Evolutionary conservation across 345 rosid species (phyloP), one percentile per base, ranked within the genome.

Genomic region (Rhodamnia argentea): DNA sequence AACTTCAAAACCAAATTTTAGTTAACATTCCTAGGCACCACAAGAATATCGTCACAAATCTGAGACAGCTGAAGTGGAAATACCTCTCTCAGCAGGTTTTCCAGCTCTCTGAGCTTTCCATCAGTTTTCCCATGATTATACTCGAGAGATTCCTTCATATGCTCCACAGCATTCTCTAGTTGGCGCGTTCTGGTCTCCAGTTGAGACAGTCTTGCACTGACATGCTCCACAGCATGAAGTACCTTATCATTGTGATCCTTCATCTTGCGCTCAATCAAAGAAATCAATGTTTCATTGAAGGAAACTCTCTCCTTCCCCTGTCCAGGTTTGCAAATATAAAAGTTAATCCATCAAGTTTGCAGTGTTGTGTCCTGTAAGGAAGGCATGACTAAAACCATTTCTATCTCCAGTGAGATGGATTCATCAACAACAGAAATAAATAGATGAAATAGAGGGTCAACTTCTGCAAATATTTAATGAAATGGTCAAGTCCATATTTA

Each of bases 41-140:
- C 40, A 23, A 82, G 50, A 57, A 59, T 20, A 88, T 84, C 29
- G 44, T 26, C 29, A 44, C 12, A 74, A 62, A 15, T 55, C 47
- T 4, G 81, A 70, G 81, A 70, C 47, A 70, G 47, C 81, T 37
- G 54, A 32, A 57, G 47, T 83, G 9, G n/a, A 27, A 42, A 51
- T 88, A 94, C 96, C 96, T 94, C 94, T 47, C 83, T 82, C 23
- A 94, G 85, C 87, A 89, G 74, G 86, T 86, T 91, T 88, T 90
- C 92, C 4, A 92, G 89, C 84, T 94, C 92, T 90, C 89, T 84
- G 29, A 92, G 90, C 87, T 92, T 92, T 56, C 91, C 90, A 29
- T 89, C 92, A 26, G 89, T 86, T 70, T 84, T 89, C 85, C 94
- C 94, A 78, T 94, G 92, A 82, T 90, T 85, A 85, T 86, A 87